Conservation (phyloP, 495 filamentous ascomycete genomes). For the Aspergillus egyptiacus region DNA sequence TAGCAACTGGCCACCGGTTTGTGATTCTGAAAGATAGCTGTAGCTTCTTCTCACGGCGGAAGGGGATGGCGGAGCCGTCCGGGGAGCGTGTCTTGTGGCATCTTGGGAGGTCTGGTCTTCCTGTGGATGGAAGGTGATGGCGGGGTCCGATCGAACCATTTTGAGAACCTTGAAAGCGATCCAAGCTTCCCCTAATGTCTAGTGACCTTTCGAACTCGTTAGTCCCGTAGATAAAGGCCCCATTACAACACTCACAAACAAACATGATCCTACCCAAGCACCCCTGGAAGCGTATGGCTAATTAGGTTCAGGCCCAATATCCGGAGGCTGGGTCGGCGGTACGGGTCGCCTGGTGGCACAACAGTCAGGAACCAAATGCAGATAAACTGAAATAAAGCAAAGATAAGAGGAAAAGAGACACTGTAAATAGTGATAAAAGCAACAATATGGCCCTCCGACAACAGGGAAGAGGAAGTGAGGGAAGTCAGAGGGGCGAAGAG, state of each 20-base stretch:
- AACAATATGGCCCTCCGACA: not conserved
- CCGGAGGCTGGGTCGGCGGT: not conserved
- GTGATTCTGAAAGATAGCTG: constrained; percentile 33
- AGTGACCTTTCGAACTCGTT: constrained; percentile 4
- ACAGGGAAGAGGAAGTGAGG: not conserved
- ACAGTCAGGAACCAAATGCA: not conserved
- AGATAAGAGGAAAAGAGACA: not conserved
- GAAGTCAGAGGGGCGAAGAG: not conserved
- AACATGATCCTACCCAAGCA: constrained; percentile 8
- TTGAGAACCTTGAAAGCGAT: constrained; percentile 11
- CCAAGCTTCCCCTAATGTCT: constrained; percentile 13
- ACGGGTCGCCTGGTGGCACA: too few species aligned
- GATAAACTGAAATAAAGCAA: not conserved
- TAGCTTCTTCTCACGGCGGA: constrained; percentile 30
- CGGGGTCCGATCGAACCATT: constrained; percentile 23
- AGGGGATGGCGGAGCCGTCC: constrained; percentile 39
- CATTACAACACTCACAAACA: not conserved
- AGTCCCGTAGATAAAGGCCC: not conserved
- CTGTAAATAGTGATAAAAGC: not conserved
- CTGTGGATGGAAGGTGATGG: constrained; percentile 11
- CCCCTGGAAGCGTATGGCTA: not conserved
- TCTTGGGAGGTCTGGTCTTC: constrained; percentile 12
- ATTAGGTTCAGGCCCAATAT: constrained; percentile 4
- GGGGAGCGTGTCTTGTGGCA: constrained; percentile 12
- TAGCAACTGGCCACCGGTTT: constrained; percentile 35